A percentile compares a stretch with the other conserved stretches of the same genome.
Evolutionary conservation across 495 filamentous ascomycete species (phyloP).

Genomic region (Rostrohypoxylon terebratum): DNA sequence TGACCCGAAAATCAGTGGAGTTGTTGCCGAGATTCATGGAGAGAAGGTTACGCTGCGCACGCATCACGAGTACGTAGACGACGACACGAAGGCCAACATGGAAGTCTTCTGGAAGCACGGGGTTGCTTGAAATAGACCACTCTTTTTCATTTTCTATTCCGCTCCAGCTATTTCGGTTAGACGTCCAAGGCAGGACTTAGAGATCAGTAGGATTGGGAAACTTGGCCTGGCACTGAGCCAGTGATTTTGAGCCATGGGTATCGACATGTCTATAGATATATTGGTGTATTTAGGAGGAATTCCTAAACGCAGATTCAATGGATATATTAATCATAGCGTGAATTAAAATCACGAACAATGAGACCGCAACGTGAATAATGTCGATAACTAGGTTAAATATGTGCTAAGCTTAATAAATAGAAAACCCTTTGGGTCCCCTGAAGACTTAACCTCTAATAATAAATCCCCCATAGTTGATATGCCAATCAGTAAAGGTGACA

Average conservation of each 20-base stretch:
- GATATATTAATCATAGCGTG: neutral
- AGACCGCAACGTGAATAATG: neutral
- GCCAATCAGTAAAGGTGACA: no score
- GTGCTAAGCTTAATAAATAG: neutral
- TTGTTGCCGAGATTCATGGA: conserved; percentile 66
- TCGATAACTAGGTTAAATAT: neutral
- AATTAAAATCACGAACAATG: neutral
- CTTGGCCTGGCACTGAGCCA: neutral
- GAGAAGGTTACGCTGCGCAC: conserved; percentile 63
- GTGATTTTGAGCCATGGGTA: neutral
- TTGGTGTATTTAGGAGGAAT: neutral
- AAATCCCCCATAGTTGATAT: no score
- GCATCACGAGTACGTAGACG: conserved; percentile 63
- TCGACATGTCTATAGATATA: neutral
- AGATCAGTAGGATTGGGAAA: neutral
- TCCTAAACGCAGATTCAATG: neutral
- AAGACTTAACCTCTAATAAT: no score
- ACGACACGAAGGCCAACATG: conserved; percentile 62
- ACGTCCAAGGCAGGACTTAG: neutral
- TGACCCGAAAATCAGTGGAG: conserved; percentile 58
- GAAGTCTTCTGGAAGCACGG: conserved; percentile 48
- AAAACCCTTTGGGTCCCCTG: no score
- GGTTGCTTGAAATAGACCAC: conserved; percentile 20
- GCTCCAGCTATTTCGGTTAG: neutral
- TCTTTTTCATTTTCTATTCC: neutral